Evolutionary conservation across 345 rosid genomes (phyloP).

Genomic region (Geranium rotundifolium): DNA sequence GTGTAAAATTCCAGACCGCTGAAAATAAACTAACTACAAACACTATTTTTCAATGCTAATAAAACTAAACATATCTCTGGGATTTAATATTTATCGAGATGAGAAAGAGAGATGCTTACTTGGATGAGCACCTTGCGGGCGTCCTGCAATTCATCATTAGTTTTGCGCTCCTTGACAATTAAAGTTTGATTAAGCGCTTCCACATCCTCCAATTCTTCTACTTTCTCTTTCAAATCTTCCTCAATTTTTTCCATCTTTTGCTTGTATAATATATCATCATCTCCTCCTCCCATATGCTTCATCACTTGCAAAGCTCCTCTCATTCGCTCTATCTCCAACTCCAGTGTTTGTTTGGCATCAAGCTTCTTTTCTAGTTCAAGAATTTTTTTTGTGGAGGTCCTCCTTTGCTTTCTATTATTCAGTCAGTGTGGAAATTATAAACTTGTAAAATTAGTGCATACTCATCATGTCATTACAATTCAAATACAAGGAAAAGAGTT

Average conservation of each 20-base stretch:
- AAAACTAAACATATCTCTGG: background rate
- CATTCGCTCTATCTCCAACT: conserved; percentile 65
- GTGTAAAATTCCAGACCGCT: background rate
- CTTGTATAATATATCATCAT: conserved; percentile 28
- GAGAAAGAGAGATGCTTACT: conserved; percentile 20
- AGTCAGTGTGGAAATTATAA: background rate
- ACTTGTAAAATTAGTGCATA: background rate
- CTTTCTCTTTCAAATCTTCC: conserved; percentile 39
- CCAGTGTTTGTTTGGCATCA: conserved; percentile 54
- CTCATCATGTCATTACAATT: background rate
- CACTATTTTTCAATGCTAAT: background rate
- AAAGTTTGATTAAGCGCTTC: conserved; percentile 37
- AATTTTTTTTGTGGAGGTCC: conserved; percentile 37
- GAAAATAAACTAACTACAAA: background rate
- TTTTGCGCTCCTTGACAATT: conserved; percentile 31
- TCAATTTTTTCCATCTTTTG: conserved; percentile 29
- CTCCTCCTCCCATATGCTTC: conserved; percentile 56
- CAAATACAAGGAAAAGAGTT: background rate
- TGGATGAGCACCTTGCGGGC: conserved; percentile 61
- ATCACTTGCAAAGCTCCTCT: conserved; percentile 47
- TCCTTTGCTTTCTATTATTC: conserved; percentile 52
- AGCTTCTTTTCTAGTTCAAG: conserved; percentile 38
- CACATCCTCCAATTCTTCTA: conserved; percentile 32
- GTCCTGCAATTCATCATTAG: conserved; percentile 49
- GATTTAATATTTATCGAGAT: background rate